These are phyloP conservation scores for Coemansia sp. DNA, from an alignment of 192 early-diverging fungal genomes.

Conservation along the genomic window DNA sequence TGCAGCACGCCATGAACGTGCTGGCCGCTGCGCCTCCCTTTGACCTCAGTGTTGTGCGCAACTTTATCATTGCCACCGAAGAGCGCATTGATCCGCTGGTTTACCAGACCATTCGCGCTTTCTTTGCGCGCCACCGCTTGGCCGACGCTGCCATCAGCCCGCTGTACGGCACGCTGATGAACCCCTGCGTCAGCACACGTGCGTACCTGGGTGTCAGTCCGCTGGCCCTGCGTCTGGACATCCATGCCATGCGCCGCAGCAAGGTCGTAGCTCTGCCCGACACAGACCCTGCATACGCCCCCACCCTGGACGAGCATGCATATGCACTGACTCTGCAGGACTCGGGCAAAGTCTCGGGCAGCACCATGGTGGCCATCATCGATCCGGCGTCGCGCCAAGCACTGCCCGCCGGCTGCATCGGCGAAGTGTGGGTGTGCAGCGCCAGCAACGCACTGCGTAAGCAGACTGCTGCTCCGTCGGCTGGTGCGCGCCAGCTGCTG, in stretches of 20 bases:
- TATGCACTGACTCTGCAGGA: conserved; percentile 63
- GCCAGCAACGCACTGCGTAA: conserved; percentile 41
- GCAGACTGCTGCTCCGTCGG: conserved; percentile 14
- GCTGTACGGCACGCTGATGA: conserved; percentile 72
- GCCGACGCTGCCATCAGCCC: conserved; percentile 68
- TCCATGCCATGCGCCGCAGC: conserved; percentile 64
- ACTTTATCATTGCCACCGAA: conserved; percentile 62
- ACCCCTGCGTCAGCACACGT: conserved; percentile 76
- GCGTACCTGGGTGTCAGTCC: conserved; percentile 76
- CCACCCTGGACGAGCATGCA: conserved; percentile 48
- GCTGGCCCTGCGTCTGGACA: conserved; percentile 63
- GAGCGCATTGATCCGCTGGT: conserved; percentile 52
- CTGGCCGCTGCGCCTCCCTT: conserved; percentile 51
- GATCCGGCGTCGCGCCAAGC: conserved; percentile 71
- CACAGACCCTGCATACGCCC: conserved; percentile 5
- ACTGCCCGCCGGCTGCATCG: conserved; percentile 66
- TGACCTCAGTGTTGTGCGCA: conserved; percentile 56
- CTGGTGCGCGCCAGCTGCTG: conserved; percentile 13
- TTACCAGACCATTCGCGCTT: conserved; percentile 53
- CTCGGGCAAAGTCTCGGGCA: conserved; percentile 71
- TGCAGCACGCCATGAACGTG: conserved; percentile 66
- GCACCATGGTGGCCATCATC: conserved; percentile 81
- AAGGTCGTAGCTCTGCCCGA: conserved; percentile 56
- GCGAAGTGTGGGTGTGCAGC: conserved; percentile 83
- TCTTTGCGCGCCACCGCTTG: conserved; percentile 62